Percentiles rank a stretch among this genome's conserved stretches.
These are phyloP conservation scores for Daldinia sp. DNA, from an alignment of 2,329 filamentous ascomycete species.

Conservation along the genomic window DNA sequence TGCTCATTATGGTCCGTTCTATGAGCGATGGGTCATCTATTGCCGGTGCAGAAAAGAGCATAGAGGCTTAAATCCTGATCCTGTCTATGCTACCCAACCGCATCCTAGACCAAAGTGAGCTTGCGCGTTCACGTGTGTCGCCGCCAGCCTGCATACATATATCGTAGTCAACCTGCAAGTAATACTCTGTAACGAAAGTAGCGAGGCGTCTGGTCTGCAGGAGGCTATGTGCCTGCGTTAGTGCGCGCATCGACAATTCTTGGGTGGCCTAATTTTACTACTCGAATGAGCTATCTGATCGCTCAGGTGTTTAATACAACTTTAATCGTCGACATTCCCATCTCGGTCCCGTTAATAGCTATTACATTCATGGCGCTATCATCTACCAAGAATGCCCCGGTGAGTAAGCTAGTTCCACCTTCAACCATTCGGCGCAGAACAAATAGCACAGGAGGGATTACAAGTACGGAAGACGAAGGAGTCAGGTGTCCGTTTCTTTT, in stretches of 20 bases:
- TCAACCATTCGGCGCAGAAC: constrained; percentile 16
- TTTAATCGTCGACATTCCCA: not conserved
- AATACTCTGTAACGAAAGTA: constrained; percentile 22
- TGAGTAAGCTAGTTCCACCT: constrained; percentile 11
- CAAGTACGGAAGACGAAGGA: constrained; percentile 29
- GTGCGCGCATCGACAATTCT: constrained; percentile 22
- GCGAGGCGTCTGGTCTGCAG: constrained; percentile 9
- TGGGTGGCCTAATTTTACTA: constrained; percentile 1
- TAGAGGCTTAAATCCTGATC: constrained; percentile 37
- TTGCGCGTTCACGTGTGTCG: constrained; percentile 36
- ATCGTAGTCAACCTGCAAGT: constrained; percentile 21
- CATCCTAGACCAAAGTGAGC: constrained; percentile 25
- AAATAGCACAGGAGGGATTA: constrained; percentile 33
- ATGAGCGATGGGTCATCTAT: constrained; percentile 8
- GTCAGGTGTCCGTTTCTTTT: constrained; percentile 10
- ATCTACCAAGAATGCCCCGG: constrained; percentile 9
- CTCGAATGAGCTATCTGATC: not conserved
- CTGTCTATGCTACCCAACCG: constrained; percentile 34
- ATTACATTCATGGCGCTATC: constrained; percentile 26
- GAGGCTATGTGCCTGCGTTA: constrained; percentile 32
- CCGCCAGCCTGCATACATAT: constrained; percentile 31
- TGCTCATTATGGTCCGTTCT: constrained; percentile 10
- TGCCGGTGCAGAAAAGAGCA: constrained; percentile 15
- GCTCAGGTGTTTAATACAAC: not conserved
- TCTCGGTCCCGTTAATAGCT: not conserved